phyloP scores from a whole-genome alignment of 768 basidiomycete species.

The Tephrocybe sp. region DNA sequence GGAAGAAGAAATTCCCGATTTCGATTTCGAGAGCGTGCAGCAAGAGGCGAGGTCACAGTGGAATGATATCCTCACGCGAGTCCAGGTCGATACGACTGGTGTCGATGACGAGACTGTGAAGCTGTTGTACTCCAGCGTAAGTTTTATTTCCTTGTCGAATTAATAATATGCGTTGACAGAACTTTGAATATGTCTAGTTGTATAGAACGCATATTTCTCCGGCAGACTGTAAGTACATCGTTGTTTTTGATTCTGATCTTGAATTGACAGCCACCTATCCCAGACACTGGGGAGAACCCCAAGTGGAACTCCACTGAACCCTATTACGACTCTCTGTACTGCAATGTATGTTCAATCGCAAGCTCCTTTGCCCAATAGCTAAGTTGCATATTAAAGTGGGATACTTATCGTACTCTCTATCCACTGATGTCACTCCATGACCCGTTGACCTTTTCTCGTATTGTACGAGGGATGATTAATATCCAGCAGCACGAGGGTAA shows the following conservation, averaged over 20 bases:
- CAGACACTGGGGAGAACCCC: constrained; percentile 64
- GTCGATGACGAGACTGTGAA: constrained; percentile 48
- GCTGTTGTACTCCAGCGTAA: constrained; percentile 59
- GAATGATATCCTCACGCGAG: constrained; percentile 54
- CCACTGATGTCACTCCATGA: constrained; percentile 65
- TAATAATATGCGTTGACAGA: not conserved
- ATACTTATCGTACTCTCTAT: constrained; percentile 61
- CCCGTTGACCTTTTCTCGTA: constrained; percentile 52
- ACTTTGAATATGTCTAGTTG: constrained; percentile 29
- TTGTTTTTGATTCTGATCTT: not conserved
- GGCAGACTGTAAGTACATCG: constrained; percentile 51
- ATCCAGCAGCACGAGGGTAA: constrained; percentile 64
- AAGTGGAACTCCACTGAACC: constrained; percentile 63
- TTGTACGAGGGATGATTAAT: constrained; percentile 64
- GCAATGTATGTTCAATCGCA: constrained; percentile 44
- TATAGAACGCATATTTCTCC: constrained; percentile 64
- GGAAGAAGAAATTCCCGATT: constrained; percentile 56
- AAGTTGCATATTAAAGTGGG: constrained; percentile 42
- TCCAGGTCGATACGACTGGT: constrained; percentile 48
- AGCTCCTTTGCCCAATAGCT: not conserved
- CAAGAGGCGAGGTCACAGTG: constrained; percentile 42
- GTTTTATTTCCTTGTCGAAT: constrained; percentile 8
- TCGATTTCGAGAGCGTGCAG: constrained; percentile 51
- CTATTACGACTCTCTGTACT: constrained; percentile 67
- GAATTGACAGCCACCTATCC: not conserved